Conservation (phyloP, 768 basidiomycete genomes). For the Termitomyces sp. region DNA sequence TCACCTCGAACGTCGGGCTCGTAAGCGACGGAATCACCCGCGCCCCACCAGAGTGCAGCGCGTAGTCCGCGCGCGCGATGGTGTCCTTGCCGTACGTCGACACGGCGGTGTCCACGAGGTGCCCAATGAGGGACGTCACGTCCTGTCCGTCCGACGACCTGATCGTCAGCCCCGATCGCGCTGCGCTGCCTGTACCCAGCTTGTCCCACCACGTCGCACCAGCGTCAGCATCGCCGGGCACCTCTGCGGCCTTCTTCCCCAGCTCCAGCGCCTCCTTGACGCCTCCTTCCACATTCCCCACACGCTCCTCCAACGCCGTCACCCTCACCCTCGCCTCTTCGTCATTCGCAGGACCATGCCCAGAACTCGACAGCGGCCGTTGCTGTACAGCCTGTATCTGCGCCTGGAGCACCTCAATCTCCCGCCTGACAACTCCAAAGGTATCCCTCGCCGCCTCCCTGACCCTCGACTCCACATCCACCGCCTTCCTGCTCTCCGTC, state of each 20-base stretch:
- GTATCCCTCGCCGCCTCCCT: constrained; percentile 38
- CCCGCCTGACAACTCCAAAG: constrained; percentile 44
- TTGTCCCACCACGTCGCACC: constrained; percentile 71
- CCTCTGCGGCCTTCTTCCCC: constrained; percentile 41
- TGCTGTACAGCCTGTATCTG: constrained; percentile 28
- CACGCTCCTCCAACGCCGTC: constrained; percentile 52
- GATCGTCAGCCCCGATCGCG: constrained; percentile 48
- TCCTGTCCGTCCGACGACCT: constrained; percentile 73
- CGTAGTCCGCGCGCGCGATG: constrained; percentile 81
- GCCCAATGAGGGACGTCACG: constrained; percentile 58
- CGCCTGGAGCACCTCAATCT: constrained; percentile 47
- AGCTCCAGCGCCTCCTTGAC: constrained; percentile 70
- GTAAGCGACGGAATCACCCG: constrained; percentile 79
- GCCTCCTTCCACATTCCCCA: constrained; percentile 55
- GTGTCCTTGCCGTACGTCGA: constrained; percentile 64
- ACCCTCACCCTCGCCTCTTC: constrained; percentile 53
- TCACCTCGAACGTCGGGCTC: constrained; percentile 67
- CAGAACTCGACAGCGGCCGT: constrained; percentile 11
- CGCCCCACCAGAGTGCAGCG: constrained; percentile 78
- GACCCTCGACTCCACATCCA: constrained; percentile 48
- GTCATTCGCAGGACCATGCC: constrained; percentile 29
- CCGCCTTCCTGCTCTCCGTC: constrained; percentile 30
- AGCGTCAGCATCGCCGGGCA: constrained; percentile 22
- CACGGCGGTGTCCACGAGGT: constrained; percentile 75
- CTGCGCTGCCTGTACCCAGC: constrained; percentile 35